A percentile compares a stretch with the other conserved stretches of the same genome.
Evolutionary conservation across 345 rosid species (phyloP).

Genomic region (Eucalyptus virginea): DNA sequence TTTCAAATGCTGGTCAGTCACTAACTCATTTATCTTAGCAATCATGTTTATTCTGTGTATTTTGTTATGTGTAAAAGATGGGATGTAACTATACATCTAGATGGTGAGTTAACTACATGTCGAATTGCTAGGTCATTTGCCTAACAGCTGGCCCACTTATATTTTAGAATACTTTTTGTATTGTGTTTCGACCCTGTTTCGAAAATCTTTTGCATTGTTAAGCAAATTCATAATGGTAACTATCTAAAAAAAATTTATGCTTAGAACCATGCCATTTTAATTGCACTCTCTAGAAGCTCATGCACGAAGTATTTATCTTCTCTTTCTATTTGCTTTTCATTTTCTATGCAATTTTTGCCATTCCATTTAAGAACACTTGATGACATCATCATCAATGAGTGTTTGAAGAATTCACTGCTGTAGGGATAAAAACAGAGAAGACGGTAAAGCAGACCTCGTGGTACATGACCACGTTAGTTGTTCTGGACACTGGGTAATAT

Average conservation of each 20-base stretch:
- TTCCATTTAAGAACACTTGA: not conserved
- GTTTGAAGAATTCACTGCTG: not conserved
- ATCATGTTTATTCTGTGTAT: not conserved
- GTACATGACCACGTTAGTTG: not conserved
- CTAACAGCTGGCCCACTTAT: not conserved
- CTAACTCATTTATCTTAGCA: not conserved
- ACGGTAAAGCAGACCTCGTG: not conserved
- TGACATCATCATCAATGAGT: not conserved
- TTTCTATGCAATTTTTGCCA: not conserved
- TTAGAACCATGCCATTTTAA: not conserved
- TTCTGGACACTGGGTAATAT: not conserved
- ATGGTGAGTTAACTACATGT: not conserved
- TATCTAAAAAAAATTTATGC: not conserved
- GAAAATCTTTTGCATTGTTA: not conserved
- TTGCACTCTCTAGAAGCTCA: not conserved
- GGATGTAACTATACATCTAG: not conserved
- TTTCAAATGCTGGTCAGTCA: not conserved
- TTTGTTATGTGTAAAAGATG: not conserved
- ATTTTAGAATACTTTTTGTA: not conserved
- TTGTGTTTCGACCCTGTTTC: not conserved
- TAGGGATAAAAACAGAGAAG: not conserved
- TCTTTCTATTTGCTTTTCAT: not conserved
- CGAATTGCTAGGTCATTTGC: not conserved
- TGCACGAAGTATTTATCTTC: not conserved
- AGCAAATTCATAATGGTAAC: not conserved